Conservation (phyloP, 2,329 filamentous ascomycete genomes). For the Coniochaeta sp. region DNA sequence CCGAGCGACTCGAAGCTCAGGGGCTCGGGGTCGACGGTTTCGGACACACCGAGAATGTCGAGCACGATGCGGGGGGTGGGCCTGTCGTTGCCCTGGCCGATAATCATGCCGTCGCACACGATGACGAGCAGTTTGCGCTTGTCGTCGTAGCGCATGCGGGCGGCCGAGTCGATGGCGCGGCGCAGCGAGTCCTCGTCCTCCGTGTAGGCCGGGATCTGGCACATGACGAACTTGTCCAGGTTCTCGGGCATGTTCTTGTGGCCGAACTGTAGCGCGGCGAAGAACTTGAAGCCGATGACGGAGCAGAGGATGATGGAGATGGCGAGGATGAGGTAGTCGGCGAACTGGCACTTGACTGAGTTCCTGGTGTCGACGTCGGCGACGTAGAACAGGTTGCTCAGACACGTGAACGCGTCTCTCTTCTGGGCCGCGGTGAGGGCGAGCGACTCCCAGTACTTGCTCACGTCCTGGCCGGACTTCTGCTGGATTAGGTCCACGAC, state of each 20-base stretch:
- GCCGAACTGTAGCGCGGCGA: slow-evolving; percentile 91
- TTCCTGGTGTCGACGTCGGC: slow-evolving; percentile 88
- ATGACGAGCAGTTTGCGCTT: slow-evolving; percentile 93
- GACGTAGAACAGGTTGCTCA: slow-evolving; percentile 93
- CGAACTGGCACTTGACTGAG: slow-evolving; percentile 77
- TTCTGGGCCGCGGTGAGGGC: slow-evolving; percentile 49
- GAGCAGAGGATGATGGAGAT: slow-evolving; percentile 73
- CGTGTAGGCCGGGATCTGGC: slow-evolving; percentile 94
- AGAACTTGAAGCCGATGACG: slow-evolving; percentile 92
- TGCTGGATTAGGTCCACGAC: slow-evolving; percentile 73
- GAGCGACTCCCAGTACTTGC: slow-evolving; percentile 73
- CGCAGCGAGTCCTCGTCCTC: slow-evolving; percentile 97
- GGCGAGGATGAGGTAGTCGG: slow-evolving; percentile 81
- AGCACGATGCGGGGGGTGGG: slow-evolving; percentile 93
- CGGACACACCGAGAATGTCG: slow-evolving; percentile 91
- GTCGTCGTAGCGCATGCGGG: slow-evolving; percentile 93
- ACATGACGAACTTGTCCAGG: slow-evolving; percentile 97
- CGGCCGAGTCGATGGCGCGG: slow-evolving; percentile 92
- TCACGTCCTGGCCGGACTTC: slow-evolving; percentile 71
- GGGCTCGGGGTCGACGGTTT: slow-evolving; percentile 89
- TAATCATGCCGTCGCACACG: slow-evolving; percentile 98
- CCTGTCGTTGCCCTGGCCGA: slow-evolving; percentile 94
- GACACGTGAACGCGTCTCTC: slow-evolving; percentile 67
- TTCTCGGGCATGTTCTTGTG: slow-evolving; percentile 90
- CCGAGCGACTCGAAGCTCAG: slow-evolving; percentile 95